Base-by-base conservation (phyloP, 2,329 filamentous ascomycete genomes). In the Aspergillus tanneri region DNA sequence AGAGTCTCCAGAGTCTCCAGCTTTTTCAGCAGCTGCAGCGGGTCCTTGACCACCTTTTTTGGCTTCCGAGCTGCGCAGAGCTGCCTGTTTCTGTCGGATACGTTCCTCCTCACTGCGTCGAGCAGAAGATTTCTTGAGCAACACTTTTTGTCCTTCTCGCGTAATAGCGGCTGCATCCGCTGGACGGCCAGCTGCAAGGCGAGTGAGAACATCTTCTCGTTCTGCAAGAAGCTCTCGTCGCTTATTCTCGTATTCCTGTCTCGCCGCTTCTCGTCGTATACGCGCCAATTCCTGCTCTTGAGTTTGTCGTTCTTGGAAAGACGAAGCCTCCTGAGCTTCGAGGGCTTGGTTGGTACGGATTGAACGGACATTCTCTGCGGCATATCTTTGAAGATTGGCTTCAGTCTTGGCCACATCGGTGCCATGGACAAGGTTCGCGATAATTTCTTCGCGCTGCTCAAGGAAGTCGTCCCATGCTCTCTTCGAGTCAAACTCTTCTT, bases 401-500 rank as follows among this genome's bases (percentile, higher is more conserved):
- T 83, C 77, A 2, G 80, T 84, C 48, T 78, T 81, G n/a, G 84
- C 82, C 1, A 85, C 78, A 50, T 91, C 84, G 35, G 76, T 78
- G 34, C 85, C 84, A 55, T 84, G 79, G 44, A 96, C 86, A 8
- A 99, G 78, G 65, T 96, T 92, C 72, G 91, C 90, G 2, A 91
- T 91, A 53, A 96, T 81, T 56, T 87, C 84, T 74, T 99, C 93
- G 30, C 96, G 89, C 64, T 88, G 85, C 71, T 97, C 90, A 10
- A 99, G 83, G 73, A 97, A 96, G 69, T 96, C 86, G 72, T 99
- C 96, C 76, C 86, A 99, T 64, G 85, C 87, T 35, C 82, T 75
- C 50, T 96, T 78, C 2, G 82, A 84, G 69, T 95, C 87, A 62
- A 99, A 99, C 68, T 99, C 93, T 54, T 93, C 88, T 72, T 96